phyloP scores from a whole-genome alignment of 2,329 filamentous ascomycete genomes.

The Ramularia endophylla region DNA sequence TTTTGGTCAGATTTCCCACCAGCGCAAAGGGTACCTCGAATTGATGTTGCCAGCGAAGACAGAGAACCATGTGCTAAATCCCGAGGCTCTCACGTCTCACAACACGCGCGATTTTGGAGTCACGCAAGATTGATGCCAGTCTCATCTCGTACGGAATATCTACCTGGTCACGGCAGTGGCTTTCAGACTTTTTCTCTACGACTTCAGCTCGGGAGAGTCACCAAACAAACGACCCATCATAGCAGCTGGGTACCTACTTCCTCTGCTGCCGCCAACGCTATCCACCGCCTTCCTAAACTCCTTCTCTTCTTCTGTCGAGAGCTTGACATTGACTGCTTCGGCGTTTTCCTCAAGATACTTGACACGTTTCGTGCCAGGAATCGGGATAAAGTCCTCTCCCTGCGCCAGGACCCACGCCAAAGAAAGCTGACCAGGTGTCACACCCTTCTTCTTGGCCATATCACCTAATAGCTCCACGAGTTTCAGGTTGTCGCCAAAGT shows the following conservation, averaged over 20 bases:
- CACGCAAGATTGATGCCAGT: no score
- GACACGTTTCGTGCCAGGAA: slow-evolving; percentile 35
- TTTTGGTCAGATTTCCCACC: no score
- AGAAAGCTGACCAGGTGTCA: slow-evolving; percentile 26
- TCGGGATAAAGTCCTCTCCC: slow-evolving; percentile 39
- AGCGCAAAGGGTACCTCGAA: no score
- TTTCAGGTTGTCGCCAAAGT: slow-evolving; percentile 29
- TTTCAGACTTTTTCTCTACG: no score
- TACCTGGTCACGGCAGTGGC: no score
- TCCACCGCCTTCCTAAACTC: slow-evolving; percentile 27
- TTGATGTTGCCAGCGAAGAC: no score
- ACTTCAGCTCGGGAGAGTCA: slow-evolving; percentile 17
- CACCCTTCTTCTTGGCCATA: slow-evolving; percentile 27
- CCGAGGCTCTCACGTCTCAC: no score
- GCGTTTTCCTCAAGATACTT: slow-evolving; percentile 27
- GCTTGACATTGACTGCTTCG: slow-evolving; percentile 16
- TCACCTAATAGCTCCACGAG: slow-evolving; percentile 24
- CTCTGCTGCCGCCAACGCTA: slow-evolving; percentile 26
- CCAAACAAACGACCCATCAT: slow-evolving; percentile 26
- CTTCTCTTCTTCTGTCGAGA: slow-evolving; percentile 24
- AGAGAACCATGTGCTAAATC: no score
- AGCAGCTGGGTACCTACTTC: slow-evolving; percentile 23
- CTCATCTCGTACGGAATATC: no score
- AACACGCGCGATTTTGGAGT: no score
- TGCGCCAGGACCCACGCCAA: slow-evolving; percentile 30